Conservation (phyloP, 1,284 basidiomycete genomes). For the Sanghuangporus baumii region DNA sequence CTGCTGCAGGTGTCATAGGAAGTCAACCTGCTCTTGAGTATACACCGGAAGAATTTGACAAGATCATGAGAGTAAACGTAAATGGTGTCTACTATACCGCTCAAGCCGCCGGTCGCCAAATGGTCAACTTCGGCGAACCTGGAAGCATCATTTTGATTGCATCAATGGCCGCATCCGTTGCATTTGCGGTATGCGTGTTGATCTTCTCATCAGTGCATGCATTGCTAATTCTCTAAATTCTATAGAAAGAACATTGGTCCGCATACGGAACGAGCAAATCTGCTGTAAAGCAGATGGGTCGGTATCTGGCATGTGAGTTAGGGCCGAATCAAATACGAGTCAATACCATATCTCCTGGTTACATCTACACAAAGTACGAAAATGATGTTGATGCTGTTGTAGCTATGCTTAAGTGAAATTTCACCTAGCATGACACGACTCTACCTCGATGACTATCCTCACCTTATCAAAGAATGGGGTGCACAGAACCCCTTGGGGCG, state of each 20-base stretch:
- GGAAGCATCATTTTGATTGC: constrained; percentile 83
- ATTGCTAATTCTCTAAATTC: not conserved
- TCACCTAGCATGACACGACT: constrained; percentile 59
- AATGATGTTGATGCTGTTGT: constrained; percentile 11
- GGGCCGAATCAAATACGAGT: constrained; percentile 67
- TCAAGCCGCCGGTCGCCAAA: constrained; percentile 74
- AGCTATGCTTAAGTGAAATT: not conserved
- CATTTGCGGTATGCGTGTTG: not conserved
- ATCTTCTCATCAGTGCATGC: not conserved
- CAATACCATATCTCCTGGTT: constrained; percentile 68
- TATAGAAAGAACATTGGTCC: constrained; percentile 64
- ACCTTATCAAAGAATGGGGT: constrained; percentile 69
- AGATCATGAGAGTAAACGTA: constrained; percentile 63
- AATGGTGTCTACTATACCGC: constrained; percentile 75
- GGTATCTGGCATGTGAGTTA: constrained; percentile 82
- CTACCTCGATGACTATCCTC: constrained; percentile 65
- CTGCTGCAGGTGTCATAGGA: constrained; percentile 73
- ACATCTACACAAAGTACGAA: constrained; percentile 67
- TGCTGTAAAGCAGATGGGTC: constrained; percentile 76
- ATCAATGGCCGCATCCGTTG: constrained; percentile 30
- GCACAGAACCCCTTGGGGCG: constrained; percentile 68
- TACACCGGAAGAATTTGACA: constrained; percentile 62
- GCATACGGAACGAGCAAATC: constrained; percentile 81
- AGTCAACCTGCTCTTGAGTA: constrained; percentile 63
- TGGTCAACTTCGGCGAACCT: constrained; percentile 60